These are phyloP conservation scores for Hippophae rhamnoides DNA, from an alignment of 306 rosid species.

Conservation along the genomic window DNA sequence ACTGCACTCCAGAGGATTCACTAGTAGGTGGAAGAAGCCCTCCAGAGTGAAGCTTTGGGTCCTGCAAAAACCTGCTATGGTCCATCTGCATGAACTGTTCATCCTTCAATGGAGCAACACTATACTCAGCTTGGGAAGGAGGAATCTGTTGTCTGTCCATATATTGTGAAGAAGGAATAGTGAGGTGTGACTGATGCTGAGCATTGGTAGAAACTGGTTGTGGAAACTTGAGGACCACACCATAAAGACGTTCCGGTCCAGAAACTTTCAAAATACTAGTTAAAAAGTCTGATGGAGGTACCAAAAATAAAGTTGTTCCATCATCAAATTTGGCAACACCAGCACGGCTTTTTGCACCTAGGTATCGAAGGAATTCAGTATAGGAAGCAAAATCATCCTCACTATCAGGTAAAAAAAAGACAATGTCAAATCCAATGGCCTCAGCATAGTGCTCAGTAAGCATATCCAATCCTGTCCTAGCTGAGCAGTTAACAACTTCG, in stretches of 20 bases:
- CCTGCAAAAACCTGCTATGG: constrained; percentile 50
- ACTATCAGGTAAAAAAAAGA: constrained; percentile 95
- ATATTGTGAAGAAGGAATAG: constrained; percentile 52
- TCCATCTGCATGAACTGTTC: constrained; percentile 51
- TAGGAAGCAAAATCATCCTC: constrained; percentile 98
- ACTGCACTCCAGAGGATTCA: constrained; percentile 44
- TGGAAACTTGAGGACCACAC: constrained; percentile 93
- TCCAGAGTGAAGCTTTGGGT: constrained; percentile 46
- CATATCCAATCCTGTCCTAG: constrained; percentile 95
- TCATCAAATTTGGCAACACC: constrained; percentile 96
- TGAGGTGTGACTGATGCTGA: constrained; percentile 44
- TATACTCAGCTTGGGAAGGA: constrained; percentile 51
- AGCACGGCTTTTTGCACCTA: constrained; percentile 87
- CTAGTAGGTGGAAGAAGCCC: constrained; percentile 37
- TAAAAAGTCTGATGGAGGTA: constrained; percentile 95
- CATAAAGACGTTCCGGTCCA: constrained; percentile 96
- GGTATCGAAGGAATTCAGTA: constrained; percentile 89
- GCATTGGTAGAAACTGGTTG: constrained; percentile 38
- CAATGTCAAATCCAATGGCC: constrained; percentile 83
- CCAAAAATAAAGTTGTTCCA: constrained; percentile 82
- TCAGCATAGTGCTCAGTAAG: constrained; percentile 84
- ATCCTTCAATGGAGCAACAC: constrained; percentile 41
- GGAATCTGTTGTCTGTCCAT: constrained; percentile 54
- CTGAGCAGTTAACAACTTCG: constrained; percentile 88
- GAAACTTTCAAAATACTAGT: constrained; percentile 71